Percentiles rank a stretch among this genome's conserved stretches.
Evolutionary conservation across 495 filamentous ascomycete species (phyloP).

Genomic region (Elasticomyces elasticus): DNA sequence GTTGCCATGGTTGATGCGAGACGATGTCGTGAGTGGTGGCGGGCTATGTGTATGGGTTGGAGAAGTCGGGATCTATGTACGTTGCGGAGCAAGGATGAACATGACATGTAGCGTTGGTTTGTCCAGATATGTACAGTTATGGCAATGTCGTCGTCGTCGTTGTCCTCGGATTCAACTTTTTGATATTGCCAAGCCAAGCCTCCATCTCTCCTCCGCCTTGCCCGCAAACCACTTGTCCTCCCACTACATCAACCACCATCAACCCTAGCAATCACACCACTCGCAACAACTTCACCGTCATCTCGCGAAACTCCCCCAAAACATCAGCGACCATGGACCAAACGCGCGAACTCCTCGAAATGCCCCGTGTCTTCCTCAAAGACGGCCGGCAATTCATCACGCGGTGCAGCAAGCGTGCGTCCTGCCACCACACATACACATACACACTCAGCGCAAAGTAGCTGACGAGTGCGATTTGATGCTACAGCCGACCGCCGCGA

Average conservation of each 20-base stretch:
- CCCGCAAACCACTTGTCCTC: not conserved
- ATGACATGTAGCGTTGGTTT: not conserved
- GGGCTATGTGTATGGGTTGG: not conserved
- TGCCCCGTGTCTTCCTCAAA: conserved; percentile 71
- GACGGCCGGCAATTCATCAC: conserved; percentile 77
- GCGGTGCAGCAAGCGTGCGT: conserved; percentile 71
- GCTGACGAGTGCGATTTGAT: not conserved
- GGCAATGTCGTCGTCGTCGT: too few species aligned
- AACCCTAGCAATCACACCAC: not conserved
- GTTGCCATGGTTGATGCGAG: not conserved
- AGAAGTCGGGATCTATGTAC: not conserved
- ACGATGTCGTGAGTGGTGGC: not conserved
- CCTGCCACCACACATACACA: not conserved
- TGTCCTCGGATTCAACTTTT: too few species aligned
- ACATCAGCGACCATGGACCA: conserved; percentile 41
- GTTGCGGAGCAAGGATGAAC: not conserved
- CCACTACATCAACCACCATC: not conserved
- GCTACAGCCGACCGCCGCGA: conserved; percentile 64
- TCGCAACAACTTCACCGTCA: not conserved
- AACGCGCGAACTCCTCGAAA: conserved; percentile 67
- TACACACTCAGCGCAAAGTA: not conserved
- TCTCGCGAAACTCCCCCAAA: not conserved
- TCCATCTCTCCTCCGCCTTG: not conserved
- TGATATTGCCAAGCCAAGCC: too few species aligned
- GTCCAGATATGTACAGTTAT: too few species aligned